phyloP scores from a whole-genome alignment of 805 yeast genomes.

The Candida pseudofarinosa region DNA sequence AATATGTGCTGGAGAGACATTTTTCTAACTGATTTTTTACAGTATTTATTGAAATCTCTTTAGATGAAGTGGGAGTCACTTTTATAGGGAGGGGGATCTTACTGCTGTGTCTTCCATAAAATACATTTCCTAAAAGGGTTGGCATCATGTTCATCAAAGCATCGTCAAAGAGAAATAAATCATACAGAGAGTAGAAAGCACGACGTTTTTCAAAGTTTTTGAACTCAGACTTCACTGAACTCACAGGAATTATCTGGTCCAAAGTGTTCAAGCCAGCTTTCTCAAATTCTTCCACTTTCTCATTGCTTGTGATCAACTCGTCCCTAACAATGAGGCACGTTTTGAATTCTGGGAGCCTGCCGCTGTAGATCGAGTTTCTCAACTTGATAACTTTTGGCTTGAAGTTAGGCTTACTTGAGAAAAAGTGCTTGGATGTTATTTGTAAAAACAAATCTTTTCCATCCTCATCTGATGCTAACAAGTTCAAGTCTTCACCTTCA shows the following conservation, averaged over 20 bases:
- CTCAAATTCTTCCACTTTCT: conserved; percentile 44
- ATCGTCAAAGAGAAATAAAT: conserved; percentile 82
- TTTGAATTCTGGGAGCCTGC: conserved; percentile 39
- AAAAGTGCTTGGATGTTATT: conserved; percentile 61
- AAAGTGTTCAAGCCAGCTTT: conserved; percentile 43
- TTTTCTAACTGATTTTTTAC: conserved; percentile 57
- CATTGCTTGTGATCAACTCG: conserved; percentile 40
- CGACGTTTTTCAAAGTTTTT: conserved; percentile 88
- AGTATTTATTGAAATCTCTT: conserved; percentile 45
- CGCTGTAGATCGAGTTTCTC: conserved; percentile 42
- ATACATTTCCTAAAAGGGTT: conserved; percentile 73
- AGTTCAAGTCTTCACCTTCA: conserved; percentile 43
- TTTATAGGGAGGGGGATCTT: conserved; percentile 53
- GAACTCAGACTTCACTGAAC: conserved; percentile 77
- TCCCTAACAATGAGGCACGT: conserved; percentile 73
- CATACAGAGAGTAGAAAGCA: conserved; percentile 62
- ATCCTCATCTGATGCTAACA: conserved; percentile 50
- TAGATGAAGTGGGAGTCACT: conserved; percentile 22
- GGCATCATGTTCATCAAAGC: conserved; percentile 78
- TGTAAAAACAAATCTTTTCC: conserved; percentile 55
- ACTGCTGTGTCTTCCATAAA: conserved; percentile 46
- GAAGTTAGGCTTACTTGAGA: conserved; percentile 54
- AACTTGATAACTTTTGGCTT: conserved; percentile 51
- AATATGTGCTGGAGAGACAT: conserved; percentile 54
- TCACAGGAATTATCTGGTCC: conserved; percentile 59